Percentiles rank a stretch among this genome's conserved stretches.
These are phyloP conservation scores for Penicillium capsulatum DNA, from an alignment of 2,329 filamentous ascomycete genomes.

Conservation along the genomic window DNA sequence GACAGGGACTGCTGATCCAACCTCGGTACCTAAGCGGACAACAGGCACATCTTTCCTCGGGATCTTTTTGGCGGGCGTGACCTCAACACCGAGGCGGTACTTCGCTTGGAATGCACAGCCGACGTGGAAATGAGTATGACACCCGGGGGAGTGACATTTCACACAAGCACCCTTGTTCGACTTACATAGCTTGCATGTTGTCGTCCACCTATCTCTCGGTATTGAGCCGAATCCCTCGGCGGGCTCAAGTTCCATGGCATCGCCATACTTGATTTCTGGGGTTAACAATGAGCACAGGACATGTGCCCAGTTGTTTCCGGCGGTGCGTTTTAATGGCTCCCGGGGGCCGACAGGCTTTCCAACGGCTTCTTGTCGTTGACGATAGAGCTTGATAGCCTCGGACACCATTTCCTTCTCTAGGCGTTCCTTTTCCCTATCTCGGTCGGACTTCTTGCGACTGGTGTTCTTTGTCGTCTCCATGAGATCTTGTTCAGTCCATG, in stretches of 20 bases:
- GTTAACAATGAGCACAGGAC: slow-evolving; percentile 90
- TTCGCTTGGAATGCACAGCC: slow-evolving; percentile 83
- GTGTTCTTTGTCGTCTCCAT: slow-evolving; percentile 74
- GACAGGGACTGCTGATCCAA: slow-evolving; percentile 74
- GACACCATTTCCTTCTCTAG: slow-evolving; percentile 78
- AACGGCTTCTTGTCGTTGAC: slow-evolving; percentile 74
- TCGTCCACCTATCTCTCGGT: slow-evolving; percentile 65
- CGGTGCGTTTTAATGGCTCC: slow-evolving; percentile 87
- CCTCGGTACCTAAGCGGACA: slow-evolving; percentile 75
- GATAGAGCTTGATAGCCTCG: slow-evolving; percentile 75
- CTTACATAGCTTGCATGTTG: slow-evolving; percentile 81
- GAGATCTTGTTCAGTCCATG: slow-evolving; percentile 75
- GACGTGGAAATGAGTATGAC: slow-evolving; percentile 65
- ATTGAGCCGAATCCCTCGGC: slow-evolving; percentile 89
- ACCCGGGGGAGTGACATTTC: slow-evolving; percentile 61
- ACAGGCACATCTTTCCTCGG: slow-evolving; percentile 72
- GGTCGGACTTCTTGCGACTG: slow-evolving; percentile 86
- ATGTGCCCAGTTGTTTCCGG: slow-evolving; percentile 97
- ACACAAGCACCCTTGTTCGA: slow-evolving; percentile 71
- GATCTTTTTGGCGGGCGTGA: slow-evolving; percentile 83
- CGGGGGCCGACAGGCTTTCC: slow-evolving; percentile 79
- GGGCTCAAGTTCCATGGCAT: slow-evolving; percentile 73
- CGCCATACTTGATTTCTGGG: slow-evolving; percentile 87
- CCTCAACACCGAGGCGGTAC: slow-evolving; percentile 83
- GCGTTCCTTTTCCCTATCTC: slow-evolving; percentile 83